Evolutionary conservation across 805 yeast species (phyloP).

Genomic region (Wickerhamiella shivajii): DNA sequence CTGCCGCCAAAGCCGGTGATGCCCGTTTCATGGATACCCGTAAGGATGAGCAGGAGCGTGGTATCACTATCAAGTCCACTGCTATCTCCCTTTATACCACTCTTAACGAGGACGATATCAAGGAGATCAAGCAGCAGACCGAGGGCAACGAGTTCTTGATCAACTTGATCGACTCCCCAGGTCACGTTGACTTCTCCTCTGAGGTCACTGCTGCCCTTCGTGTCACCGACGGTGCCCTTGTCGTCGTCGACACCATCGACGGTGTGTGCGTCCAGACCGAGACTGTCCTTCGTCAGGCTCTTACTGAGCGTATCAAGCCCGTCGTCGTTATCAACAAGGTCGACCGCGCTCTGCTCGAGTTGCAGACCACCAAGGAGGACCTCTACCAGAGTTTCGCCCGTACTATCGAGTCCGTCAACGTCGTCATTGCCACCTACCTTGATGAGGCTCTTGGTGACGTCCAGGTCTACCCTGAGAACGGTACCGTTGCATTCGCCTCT

Average conservation of each 20-base stretch:
- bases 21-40: conserved; percentile 99
- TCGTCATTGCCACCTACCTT: conserved; percentile 87
- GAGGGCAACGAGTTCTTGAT: conserved; percentile 89
- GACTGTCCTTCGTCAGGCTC: conserved; percentile 97
- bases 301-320: conserved; percentile 99
- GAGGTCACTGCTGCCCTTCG: conserved; percentile 99
- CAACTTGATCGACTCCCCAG: conserved; percentile 98
- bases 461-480: conserved; percentile 97
- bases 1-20: conserved; percentile 99
- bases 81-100: conserved; percentile 93
- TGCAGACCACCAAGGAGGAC: conserved; percentile 98
- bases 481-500: conserved; percentile 99
- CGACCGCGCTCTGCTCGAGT: conserved; percentile 97
- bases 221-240: conserved; percentile 99
- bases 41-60: conserved; percentile 99
- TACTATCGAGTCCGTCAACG: conserved; percentile 99
- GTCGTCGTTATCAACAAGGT: conserved; percentile 98
- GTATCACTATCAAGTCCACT: conserved; percentile 98
- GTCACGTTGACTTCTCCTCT: conserved; percentile 99
- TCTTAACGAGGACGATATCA: conserved; percentile 71
- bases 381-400: conserved; percentile 95
- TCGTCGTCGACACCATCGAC: conserved; percentile 97
- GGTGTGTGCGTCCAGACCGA: conserved; percentile 99
- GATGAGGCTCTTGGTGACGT: conserved; percentile 86
- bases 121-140: conserved; percentile 80